Evolutionary conservation across 2,329 filamentous ascomycete genomes (phyloP), one percentile per base, ranked within the genome.

Genomic region (Dryadomyces quercivorus): DNA sequence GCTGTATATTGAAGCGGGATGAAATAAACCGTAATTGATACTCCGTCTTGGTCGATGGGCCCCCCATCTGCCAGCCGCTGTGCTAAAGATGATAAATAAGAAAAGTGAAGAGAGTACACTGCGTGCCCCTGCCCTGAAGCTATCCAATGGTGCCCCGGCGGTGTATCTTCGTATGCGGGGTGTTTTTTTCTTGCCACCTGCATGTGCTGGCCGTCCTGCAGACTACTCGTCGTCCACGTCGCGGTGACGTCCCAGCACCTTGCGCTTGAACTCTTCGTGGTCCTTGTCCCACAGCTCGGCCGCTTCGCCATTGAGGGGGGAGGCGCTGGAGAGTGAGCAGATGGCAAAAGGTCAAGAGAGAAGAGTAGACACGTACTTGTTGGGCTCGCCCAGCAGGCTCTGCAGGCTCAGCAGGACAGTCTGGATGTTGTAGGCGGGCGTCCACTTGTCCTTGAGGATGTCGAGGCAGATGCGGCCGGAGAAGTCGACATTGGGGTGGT

Each of bases 361-460:
- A 9, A 18, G 13, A 20, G 22, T 3, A 31, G 3, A 31, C 73
- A 73, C 87, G 70, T 74, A 97, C 93, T 98, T 98, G 74, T 98
- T 98, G 40, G 93, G 93, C 72, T 98, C 93, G 26, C 92, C 93
- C 36, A 98, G 78, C 65, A 98, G 74, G 70, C 91, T 96, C 72
- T 98, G 93, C 70, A 98, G 72, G 63, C 92, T 97, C 64, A 98
- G 70, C 54, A 98, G 75, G 49, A 98, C 88, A 49, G 86, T 95
- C 70, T 94, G 88, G 58, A 95, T 90, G 66, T 97, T 97, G 78
- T 96, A 94, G 46, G 94, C 91, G 18, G 93, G 90, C 57, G 90
- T 95, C 93, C 93, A 98, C 75, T 96, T 96, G 70, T 97, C 93
- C 78, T 96, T 97, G 60, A 98, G 77, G 62, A 98, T 98, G 66